Evolutionary conservation across 192 early-diverging fungal species (phyloP).

Genomic region (Mortierella alpina): DNA sequence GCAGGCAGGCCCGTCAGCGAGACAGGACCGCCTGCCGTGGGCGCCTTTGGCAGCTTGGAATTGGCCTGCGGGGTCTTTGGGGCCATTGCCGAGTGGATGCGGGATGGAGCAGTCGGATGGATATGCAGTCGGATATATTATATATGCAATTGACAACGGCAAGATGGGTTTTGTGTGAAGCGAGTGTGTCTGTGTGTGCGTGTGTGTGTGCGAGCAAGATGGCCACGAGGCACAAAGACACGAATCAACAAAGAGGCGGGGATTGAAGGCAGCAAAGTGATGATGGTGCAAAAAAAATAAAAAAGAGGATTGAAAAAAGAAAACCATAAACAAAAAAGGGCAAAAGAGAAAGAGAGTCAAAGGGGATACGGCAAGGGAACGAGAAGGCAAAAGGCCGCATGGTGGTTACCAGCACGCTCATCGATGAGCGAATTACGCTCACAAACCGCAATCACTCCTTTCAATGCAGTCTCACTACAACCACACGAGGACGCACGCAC

Average conservation of each 20-base stretch:
- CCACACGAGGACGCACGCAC: too few species aligned
- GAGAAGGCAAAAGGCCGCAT: not conserved
- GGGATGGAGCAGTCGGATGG: not conserved
- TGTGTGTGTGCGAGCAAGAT: not conserved
- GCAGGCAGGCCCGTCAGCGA: conserved; percentile 41
- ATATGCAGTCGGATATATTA: not conserved
- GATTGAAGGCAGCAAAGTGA: not conserved
- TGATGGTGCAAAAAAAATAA: not conserved
- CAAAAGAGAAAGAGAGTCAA: not conserved
- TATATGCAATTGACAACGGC: not conserved
- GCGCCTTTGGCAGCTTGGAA: conserved; percentile 56
- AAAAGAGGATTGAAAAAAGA: not conserved
- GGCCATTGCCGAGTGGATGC: conserved; percentile 28
- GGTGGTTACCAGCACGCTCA: not conserved
- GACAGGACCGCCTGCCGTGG: conserved; percentile 32
- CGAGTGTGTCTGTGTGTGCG: not conserved
- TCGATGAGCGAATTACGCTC: not conserved
- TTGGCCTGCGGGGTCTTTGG: conserved; percentile 50
- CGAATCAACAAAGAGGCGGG: not conserved
- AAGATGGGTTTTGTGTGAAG: not conserved
- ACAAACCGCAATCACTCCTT: too few species aligned
- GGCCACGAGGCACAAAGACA: not conserved
- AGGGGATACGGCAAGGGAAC: not conserved
- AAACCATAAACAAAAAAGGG: not conserved
- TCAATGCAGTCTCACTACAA: too few species aligned